Evolutionary conservation across 164 flowering plant genomes (phyloP).

Genomic region (Vitis rotundifolia): DNA sequence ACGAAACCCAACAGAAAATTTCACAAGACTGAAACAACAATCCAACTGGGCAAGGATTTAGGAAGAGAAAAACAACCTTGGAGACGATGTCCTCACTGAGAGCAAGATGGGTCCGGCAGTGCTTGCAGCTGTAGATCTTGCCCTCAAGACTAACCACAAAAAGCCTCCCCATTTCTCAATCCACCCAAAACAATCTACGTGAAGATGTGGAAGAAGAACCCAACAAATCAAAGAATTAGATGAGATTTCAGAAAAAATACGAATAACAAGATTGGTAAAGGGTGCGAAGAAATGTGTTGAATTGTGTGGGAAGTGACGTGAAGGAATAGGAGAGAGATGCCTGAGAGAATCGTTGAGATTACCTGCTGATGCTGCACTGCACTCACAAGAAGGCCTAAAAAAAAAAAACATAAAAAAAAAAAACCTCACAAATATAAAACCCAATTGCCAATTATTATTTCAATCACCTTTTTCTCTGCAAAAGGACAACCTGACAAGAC

Average conservation of each 20-base stretch:
- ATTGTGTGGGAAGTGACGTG: no score
- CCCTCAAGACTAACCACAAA: conserved; percentile 41
- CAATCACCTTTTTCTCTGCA: neutral
- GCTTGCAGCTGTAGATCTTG: conserved; percentile 41
- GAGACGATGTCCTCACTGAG: conserved; percentile 41
- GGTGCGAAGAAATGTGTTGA: neutral
- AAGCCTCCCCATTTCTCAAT: conserved; percentile 42
- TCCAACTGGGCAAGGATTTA: neutral
- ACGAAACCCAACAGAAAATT: conserved; percentile 1
- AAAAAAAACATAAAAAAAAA: neutral
- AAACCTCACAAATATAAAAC: neutral
- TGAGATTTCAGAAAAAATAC: conserved; percentile 14
- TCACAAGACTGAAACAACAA: neutral
- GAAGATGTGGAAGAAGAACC: neutral
- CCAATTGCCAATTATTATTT: neutral
- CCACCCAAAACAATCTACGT: no score
- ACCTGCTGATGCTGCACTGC: no score
- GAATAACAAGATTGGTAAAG: neutral
- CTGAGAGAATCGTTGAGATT: neutral
- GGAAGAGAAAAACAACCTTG: conserved; percentile 23
- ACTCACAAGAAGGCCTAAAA: no score
- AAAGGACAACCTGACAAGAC: conserved; percentile 17
- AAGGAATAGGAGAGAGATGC: neutral
- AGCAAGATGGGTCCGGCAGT: conserved; percentile 48
- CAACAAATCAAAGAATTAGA: conserved; percentile 3